Base-by-base conservation (phyloP, 441 rosid species). In the Mallotus repandus region DNA sequence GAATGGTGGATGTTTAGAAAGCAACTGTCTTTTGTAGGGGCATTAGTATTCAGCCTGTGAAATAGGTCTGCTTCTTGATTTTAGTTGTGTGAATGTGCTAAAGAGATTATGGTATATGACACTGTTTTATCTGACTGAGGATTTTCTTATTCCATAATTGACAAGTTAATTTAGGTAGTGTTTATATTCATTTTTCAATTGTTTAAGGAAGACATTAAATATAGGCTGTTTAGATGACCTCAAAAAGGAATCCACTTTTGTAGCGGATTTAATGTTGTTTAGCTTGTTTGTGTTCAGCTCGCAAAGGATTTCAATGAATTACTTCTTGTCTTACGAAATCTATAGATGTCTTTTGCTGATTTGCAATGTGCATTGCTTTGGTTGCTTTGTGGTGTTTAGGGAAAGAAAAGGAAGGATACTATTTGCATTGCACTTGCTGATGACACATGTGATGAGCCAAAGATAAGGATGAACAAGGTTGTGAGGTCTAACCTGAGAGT, bases 401-500 rank as follows among this genome's bases (percentile, higher is more conserved):
- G 96, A 69, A 94, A 94, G 89, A 92, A 94, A 60, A 87, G 97
- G 81, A 94, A 85, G 69, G 97, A 94, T 73, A 91, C 97, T 12
- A 79, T 88, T n/a, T 89, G 95, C 83, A 91, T 89, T 83, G 97
- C 95, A 16, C 91, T 91, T 67, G 92, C 88, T 69, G 98, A 94
- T 67, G 97, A 92, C 9, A 72, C 97, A 5, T 92, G 97, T 18
- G 97, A 92, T 10, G 98, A 91, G 78, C 98, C 96, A 18, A 90
- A 86, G 83, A 89, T 92, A 35, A 86, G 93, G 81, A 89, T 92
- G 97, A 92, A 92, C 79, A 92, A 92, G 77, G 97, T 90, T 63
- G 94, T 92, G 59, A 86, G 97, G 84, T 86, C 93, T 7, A 92
- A 92, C 87, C 84, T 92, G 82, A 92, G 98, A 91, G 96, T 92